Percentiles rank a stretch among this genome's conserved stretches.
phyloP scores from a whole-genome alignment of 2,329 filamentous ascomycete species.

The Sarocladium strictum region DNA sequence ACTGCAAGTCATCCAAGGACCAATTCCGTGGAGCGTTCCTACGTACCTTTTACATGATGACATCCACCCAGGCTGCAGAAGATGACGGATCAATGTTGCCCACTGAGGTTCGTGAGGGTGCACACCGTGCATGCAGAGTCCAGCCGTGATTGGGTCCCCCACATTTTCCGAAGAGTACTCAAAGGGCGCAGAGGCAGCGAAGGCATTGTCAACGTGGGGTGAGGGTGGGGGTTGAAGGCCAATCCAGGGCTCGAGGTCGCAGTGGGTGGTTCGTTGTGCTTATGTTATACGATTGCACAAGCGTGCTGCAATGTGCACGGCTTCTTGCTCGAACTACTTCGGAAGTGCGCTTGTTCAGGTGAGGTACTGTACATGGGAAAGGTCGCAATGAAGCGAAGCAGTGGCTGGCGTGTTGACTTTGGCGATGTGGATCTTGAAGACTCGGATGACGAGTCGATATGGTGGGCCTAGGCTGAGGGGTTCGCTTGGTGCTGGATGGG shows the following conservation, averaged over 20 bases:
- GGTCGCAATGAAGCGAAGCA: not conserved
- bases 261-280: not conserved
- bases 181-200: not conserved
- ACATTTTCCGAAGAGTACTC: too few species aligned
- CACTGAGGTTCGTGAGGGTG: not conserved
- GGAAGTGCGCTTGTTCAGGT: not conserved
- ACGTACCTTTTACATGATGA: not conserved
- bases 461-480: constrained; percentile 1
- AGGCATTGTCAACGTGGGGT: not conserved
- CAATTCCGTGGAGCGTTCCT: constrained; percentile 1
- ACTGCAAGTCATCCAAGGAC: constrained; percentile 5
- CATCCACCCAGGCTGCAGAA: not conserved
- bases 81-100: not conserved
- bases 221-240: not conserved
- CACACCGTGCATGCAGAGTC: not conserved
- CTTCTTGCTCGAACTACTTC: too few species aligned
- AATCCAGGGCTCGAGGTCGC: too few species aligned
- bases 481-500: not conserved
- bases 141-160: constrained; percentile 4
- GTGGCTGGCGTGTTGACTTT: constrained; percentile 4
- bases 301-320: not conserved
- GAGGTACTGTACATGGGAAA: not conserved
- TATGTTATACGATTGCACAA: not conserved
- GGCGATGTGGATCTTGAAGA: not conserved
- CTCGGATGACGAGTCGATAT: constrained; percentile 7